Evolutionary conservation across 352 stramenopile genomes (phyloP).

Genomic region (Globisporangium paroecandrum): DNA sequence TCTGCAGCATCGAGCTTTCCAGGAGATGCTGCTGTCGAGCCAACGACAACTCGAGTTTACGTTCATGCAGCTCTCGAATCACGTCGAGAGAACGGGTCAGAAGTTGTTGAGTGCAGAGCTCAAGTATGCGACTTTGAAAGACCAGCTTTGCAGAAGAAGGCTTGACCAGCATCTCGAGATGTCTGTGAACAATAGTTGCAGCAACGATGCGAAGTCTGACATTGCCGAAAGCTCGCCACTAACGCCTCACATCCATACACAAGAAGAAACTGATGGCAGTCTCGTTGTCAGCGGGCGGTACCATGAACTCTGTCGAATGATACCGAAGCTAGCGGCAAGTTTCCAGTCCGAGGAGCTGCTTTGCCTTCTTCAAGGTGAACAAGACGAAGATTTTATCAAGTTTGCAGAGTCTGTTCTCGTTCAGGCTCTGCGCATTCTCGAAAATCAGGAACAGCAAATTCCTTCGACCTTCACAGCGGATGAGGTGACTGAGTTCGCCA

Average conservation of each 20-base stretch:
- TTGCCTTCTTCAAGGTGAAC: not conserved
- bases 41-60: conserved; percentile 32
- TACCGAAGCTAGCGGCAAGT: not conserved
- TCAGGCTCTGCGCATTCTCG: not conserved
- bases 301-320: conserved; percentile 1
- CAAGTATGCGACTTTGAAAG: not conserved
- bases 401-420: not conserved
- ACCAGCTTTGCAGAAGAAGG: not conserved
- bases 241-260: not conserved
- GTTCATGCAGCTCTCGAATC: conserved; percentile 23
- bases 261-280: not conserved
- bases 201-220: not conserved
- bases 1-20: conserved; percentile 36
- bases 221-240: not conserved
- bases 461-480: no score
- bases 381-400: not conserved
- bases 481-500: not conserved
- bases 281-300: not conserved
- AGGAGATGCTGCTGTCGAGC: conserved; percentile 35
- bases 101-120: conserved; percentile 15
- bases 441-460: not conserved
- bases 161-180: not conserved
- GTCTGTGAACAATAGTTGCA: not conserved
- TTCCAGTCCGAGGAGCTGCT: not conserved
- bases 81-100: not conserved